These are phyloP conservation scores for Colletotrichum chrysophilum DNA, from an alignment of 2,329 filamentous ascomycete genomes.

Conservation along the genomic window DNA sequence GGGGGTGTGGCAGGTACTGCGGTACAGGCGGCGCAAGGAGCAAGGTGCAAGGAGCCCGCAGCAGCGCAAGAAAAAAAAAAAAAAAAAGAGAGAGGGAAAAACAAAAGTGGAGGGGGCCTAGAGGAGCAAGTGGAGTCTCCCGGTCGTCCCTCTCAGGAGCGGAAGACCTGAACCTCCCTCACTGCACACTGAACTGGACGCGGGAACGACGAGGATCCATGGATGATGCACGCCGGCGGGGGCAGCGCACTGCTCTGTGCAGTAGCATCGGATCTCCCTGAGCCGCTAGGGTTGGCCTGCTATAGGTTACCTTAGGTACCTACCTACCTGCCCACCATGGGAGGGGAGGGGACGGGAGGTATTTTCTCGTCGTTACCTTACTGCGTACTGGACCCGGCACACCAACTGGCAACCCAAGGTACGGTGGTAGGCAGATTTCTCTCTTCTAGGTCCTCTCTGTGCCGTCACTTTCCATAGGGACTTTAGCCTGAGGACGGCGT, in stretches of 20 bases:
- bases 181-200: not conserved
- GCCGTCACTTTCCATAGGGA: not conserved
- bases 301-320: not conserved
- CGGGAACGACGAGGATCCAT: conserved; percentile 1
- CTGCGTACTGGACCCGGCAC: not conserved
- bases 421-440: not conserved
- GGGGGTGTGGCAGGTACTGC: not conserved
- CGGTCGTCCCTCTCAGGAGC: not conserved
- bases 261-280: conserved; percentile 19
- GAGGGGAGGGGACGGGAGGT: not conserved
- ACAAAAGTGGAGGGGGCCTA: not conserved
- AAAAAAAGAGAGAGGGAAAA: not conserved
- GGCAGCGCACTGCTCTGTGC: not conserved
- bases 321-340: not conserved
- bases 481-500: not conserved
- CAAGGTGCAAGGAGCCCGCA: not conserved
- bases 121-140: not conserved
- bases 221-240: conserved; percentile 10
- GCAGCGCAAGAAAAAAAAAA: not conserved
- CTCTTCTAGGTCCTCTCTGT: not conserved
- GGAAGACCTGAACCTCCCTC: not conserved
- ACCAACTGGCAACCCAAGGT: too few relatives aligned
- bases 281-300: not conserved
- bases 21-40: not conserved
- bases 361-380: not conserved